Evolutionary conservation across 805 yeast species (phyloP), one percentile per base, ranked within the genome.

Genomic region (Zygoascus biomembranicola): DNA sequence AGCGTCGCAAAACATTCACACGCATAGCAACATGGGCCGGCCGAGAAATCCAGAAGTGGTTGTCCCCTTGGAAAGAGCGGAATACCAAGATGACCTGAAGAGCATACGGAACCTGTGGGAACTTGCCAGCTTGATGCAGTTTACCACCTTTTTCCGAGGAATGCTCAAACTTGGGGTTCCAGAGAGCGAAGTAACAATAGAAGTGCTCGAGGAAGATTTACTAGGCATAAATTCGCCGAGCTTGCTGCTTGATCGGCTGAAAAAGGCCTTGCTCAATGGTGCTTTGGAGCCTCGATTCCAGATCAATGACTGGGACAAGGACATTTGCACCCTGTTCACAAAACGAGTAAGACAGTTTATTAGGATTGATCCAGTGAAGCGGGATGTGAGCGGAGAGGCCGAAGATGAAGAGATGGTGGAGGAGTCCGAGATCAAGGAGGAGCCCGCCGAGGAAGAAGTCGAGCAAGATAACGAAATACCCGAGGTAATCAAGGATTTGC

Each of bases 151-250:
- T 51, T 66, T 66, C 54, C 49, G 58, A 16, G 45, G 47, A 9
- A 37, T 56, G 19, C 52, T 65, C 35, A 55, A 58, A 49, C 53
- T 62, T 31, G 61, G 63, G 11, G 59, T 57, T 2, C 58, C 59
- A n/a, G 65, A 57, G 20, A 55, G 60, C 14, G 64, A 60, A 16
- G 56, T 63, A 23, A 62, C 52, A n/a, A 51, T 61, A 13, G 61
- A 65, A 54, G 61, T 61, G 13, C 54, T 67, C 20, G 71, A 67
- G 51, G 68, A 66, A 48, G 69, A 66, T 44, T 53, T 66, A 19
- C 50, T 63, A 8, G 70, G 69, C 1, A 47, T 59, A 16, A 56
- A 54, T 26, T 50, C 56, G n/a, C 55, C 57, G 8, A 46, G 45
- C n/a, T 47, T 43, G 20, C 47, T 63, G 8, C 48, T 62, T 46